Base-by-base conservation (phyloP, 140 eudicot species). In the Oenanthe javanica region DNA sequence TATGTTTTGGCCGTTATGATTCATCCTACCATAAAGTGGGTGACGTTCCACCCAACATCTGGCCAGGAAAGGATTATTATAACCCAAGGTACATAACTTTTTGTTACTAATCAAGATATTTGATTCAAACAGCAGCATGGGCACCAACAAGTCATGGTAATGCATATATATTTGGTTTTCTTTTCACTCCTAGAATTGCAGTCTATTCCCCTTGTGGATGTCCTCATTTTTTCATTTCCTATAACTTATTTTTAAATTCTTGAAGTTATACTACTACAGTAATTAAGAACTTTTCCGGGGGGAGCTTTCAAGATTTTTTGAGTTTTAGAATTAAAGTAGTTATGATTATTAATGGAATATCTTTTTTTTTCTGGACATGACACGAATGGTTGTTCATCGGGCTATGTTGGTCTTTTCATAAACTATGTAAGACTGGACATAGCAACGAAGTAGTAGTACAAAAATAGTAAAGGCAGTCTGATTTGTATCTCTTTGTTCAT, bases 61-160 rank as follows among this genome's bases (percentile, higher is more conserved):
- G 97, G 97, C 97, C 98, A 51, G 98, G 98, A 84, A 94, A 94
- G 81, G 98, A 94, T 83, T 94, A 92, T 76, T 94, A 94, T 84
- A 94, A 94, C 81, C 98, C 97, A 61, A 92, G 98, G 98, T 90
- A 86, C 79, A 77, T 50, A 12, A 27, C 50, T 38, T 14, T n/a
- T 73, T 61, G 46, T 55, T 49, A 27, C 18, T 45, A 40, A 45
- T 63, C 19, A 73, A n/a, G 16, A 73, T 43, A 15, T n/a, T 43
- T 59, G 63, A 31, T 43, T 73, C 36, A 73, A 18, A 9, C 25
- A 43, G 55, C 77, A 45, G 38, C 77, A 73, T 27, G 23, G 66
- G 46, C 66, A 47, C 43, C 31, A 31, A 14, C n/a, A 31, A n/a
- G 66, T 13, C 43, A 27, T 11, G 66, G 6, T 76, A 14, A 14